Base-by-base conservation (phyloP, 2,329 filamentous ascomycete genomes). In the Fusarium sp. region DNA sequence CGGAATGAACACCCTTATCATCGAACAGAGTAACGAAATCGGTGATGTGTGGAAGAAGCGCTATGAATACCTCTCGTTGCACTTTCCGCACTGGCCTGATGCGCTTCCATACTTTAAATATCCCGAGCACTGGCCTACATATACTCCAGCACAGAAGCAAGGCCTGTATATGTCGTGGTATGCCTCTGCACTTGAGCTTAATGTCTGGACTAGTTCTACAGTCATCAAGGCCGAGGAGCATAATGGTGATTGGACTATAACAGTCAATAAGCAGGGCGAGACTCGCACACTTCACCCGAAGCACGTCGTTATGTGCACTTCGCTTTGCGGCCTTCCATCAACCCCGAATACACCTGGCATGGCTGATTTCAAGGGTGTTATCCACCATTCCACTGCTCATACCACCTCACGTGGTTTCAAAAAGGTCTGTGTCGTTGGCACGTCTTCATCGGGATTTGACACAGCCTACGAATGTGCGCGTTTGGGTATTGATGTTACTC, bases 81-180 rank as follows among this genome's bases (percentile, higher is more conserved):
- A 92, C 71, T 88, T 90, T 67, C 88, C 88, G 23, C 23, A 25
- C 9, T 25, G 23, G 23, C 23, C 23, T 25, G 23, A 25, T 25
- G 23, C 23, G 71, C 78, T 90, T 76, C 86, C 88, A 0, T 91
- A 90, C 73, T 71, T 91, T 5, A 79, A 81, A 0, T 91, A 90
- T 68, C 88, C 88, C 0, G 74, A 83, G 1, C 83, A 81, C 63
- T 91, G 88, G 88, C 88, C 89, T 1, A 76, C 89, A 19, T 91
- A 7, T 25, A 25, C 88, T 0, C 88, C 88, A 6, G 90, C 90
- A 67, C 88, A 90, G 74, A 91, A 91, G 70, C 79, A 90, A 0
- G 89, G 82, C 4, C 86, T 88, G 52, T 91, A 86, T 78, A 85
- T 91, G 65, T 87, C 89, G 68, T 79, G 82, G 3, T 91, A 91